Conservation (phyloP, 2,329 filamentous ascomycete species). For the Alternaria postmessia region DNA sequence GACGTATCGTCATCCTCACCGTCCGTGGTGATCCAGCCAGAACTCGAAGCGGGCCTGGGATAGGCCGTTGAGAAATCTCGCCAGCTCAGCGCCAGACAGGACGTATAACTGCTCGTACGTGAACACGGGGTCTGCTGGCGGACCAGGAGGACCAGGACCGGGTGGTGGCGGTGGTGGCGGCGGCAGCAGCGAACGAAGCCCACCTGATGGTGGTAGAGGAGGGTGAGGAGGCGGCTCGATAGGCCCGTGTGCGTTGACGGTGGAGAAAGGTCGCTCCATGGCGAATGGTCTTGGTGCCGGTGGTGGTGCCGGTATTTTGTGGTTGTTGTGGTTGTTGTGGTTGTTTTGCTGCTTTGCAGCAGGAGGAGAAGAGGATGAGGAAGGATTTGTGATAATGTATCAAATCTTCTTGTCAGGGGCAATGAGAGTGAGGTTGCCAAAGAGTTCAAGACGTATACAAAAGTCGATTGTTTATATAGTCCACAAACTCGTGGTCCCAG, state of each 20-base stretch:
- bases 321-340: neutral
- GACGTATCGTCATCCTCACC: neutral
- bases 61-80: neutral
- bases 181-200: too few species aligned
- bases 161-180: too few species aligned
- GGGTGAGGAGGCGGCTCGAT: too few species aligned
- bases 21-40: neutral
- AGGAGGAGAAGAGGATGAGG: neutral
- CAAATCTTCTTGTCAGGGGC: neutral
- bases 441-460: neutral
- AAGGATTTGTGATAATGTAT: neutral
- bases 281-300: neutral
- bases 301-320: neutral
- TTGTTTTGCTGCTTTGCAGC: neutral
- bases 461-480: neutral
- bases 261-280: neutral
- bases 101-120: neutral
- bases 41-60: neutral
- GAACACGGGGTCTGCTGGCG: neutral
- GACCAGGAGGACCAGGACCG: too few species aligned
- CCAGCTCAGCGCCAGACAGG: neutral
- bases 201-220: too few species aligned
- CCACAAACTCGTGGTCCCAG: neutral
- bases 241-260: too few species aligned
- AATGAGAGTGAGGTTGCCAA: neutral